phyloP scores from a whole-genome alignment of 1,284 basidiomycete species.

The Retiboletus fuscus region DNA sequence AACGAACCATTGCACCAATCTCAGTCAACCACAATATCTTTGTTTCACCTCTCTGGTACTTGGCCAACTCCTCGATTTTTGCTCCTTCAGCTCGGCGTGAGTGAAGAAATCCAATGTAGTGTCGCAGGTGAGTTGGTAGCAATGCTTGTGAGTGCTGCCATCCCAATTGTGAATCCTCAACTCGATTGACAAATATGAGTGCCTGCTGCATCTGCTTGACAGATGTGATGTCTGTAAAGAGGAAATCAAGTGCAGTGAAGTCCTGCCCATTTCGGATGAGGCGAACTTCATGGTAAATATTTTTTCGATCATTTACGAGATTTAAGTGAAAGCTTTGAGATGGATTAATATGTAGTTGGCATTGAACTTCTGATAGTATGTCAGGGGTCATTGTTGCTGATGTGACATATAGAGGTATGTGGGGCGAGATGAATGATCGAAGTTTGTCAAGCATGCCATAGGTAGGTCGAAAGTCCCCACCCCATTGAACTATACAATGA shows the following conservation, averaged over 20 bases:
- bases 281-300: background rate
- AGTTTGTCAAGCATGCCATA: background rate
- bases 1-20: background rate
- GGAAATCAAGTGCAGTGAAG: background rate
- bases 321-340: background rate
- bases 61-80: background rate
- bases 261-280: background rate
- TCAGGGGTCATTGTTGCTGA: background rate
- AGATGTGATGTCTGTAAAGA: background rate
- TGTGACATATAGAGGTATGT: background rate
- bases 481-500: background rate
- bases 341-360: background rate
- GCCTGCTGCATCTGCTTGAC: background rate
- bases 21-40: background rate
- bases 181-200: constrained; percentile 1
- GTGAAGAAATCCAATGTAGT: background rate
- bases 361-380: background rate
- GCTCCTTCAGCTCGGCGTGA: background rate
- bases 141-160: background rate
- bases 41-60: background rate
- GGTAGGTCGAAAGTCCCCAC: background rate
- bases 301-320: background rate
- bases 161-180: background rate
- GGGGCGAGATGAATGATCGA: background rate
- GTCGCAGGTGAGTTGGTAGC: background rate